phyloP scores from a whole-genome alignment of 1,284 basidiomycete genomes.

The Cystobasidium slooffiae region DNA sequence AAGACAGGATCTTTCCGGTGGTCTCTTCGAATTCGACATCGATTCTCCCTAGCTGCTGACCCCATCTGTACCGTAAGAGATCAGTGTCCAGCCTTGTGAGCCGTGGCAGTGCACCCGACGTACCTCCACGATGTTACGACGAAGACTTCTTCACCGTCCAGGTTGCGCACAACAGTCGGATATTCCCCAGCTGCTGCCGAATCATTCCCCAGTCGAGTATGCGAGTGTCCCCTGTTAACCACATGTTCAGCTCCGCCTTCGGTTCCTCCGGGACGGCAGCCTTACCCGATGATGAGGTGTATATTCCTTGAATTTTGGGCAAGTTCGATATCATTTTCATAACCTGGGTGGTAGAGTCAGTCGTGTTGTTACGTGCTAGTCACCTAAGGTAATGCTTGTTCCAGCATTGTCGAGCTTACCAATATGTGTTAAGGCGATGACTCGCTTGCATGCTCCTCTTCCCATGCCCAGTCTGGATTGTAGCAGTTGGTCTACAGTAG shows the following conservation, averaged over 20 bases:
- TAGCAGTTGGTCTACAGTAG: conserved; percentile 57
- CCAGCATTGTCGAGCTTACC: conserved; percentile 42
- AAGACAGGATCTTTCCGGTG: conserved; percentile 57
- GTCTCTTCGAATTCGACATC: conserved; percentile 58
- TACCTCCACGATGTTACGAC: conserved; percentile 57
- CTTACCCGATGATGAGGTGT: conserved; percentile 52
- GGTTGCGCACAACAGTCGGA: conserved; percentile 60
- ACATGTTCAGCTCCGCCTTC: not conserved
- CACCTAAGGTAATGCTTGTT: not conserved
- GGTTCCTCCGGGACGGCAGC: not conserved
- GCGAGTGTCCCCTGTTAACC: conserved; percentile 58
- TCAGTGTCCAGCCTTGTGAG: not conserved
- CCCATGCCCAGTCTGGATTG: conserved; percentile 57
- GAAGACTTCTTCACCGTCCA: conserved; percentile 59
- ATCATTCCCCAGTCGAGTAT: conserved; percentile 59
- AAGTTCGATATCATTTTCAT: conserved; percentile 59
- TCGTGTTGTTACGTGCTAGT: not conserved
- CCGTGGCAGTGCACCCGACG: not conserved
- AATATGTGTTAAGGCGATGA: conserved; percentile 61
- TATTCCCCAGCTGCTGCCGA: conserved; percentile 58
- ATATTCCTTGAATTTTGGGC: conserved; percentile 58
- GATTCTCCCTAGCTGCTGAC: conserved; percentile 60
- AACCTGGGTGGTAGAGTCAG: conserved; percentile 48
- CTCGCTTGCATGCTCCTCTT: conserved; percentile 56
- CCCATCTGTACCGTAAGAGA: conserved; percentile 56